Percentiles rank a stretch among this genome's conserved stretches.
Conservation (phyloP, 1,139 yeast species). For the Candida sanyaensis region DNA sequence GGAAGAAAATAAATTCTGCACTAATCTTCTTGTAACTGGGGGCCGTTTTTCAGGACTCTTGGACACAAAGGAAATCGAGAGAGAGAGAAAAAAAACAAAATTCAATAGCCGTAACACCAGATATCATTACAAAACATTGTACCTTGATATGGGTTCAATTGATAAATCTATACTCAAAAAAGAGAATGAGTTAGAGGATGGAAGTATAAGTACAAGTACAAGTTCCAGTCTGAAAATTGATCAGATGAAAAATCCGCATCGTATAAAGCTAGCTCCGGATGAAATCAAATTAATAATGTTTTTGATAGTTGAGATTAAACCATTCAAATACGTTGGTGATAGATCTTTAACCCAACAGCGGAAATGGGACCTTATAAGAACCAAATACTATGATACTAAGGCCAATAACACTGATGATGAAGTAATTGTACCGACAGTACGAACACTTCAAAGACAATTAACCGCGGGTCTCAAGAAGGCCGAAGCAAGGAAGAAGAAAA, state of each 20-base stretch:
- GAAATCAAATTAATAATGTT: constrained; percentile 34
- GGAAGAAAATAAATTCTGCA: background rate
- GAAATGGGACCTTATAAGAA: constrained; percentile 39
- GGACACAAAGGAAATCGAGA: background rate
- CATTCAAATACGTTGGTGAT: constrained; percentile 42
- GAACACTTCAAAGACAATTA: constrained; percentile 40
- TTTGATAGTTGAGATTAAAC: constrained; percentile 33
- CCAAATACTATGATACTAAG: constrained; percentile 24
- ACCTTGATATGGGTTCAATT: background rate
- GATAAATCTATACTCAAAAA: background rate
- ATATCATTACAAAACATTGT: too few relatives aligned
- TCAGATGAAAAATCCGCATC: constrained; percentile 14
- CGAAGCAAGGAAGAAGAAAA: background rate
- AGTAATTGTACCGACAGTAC: constrained; percentile 32
- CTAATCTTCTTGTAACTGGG: background rate
- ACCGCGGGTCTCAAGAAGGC: constrained; percentile 38
- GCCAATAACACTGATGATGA: constrained; percentile 9
- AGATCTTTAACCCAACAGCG: constrained; percentile 33
- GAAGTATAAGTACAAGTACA: background rate
- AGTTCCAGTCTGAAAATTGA: background rate
- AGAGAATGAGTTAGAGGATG: background rate
- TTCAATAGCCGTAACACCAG: background rate
- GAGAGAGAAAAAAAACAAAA: background rate
- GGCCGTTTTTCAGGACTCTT: too few relatives aligned
- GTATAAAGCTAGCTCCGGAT: constrained; percentile 30